These are phyloP conservation scores for Tetragonia tetragonoides DNA, from an alignment of 148 eudicot genomes.

Conservation along the genomic window DNA sequence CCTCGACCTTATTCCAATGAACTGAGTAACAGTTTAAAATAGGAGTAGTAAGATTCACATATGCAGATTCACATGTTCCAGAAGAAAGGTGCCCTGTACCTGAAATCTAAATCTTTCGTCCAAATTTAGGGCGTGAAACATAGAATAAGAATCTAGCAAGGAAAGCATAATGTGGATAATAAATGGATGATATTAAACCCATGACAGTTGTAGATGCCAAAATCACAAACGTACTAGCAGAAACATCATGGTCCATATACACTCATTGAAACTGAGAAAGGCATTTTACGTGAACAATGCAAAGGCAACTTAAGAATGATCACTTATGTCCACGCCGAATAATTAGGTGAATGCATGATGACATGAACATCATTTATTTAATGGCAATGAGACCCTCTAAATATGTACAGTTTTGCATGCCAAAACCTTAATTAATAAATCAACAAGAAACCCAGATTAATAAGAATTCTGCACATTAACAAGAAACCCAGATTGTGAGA, in stretches of 20 bases:
- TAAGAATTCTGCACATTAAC: too few relatives aligned
- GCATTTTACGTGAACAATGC: slow-evolving; percentile 3
- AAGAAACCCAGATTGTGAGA: slow-evolving; percentile 10
- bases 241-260: slow-evolving; percentile 10
- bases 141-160: background rate
- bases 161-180: background rate
- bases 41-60: background rate
- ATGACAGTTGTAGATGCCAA: slow-evolving; percentile 11
- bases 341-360: slow-evolving; percentile 14
- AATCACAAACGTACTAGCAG: background rate
- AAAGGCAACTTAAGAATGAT: slow-evolving; percentile 17
- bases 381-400: background rate
- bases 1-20: background rate
- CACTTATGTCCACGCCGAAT: slow-evolving; percentile 28
- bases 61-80: background rate
- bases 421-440: too few relatives aligned
- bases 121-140: background rate
- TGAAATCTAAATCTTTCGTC: background rate
- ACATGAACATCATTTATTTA: slow-evolving; percentile 15
- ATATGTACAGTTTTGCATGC: too few relatives aligned
- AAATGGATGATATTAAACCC: slow-evolving; percentile 10
- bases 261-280: slow-evolving; percentile 16
- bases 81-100: background rate
- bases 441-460: too few relatives aligned
- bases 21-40: background rate